A percentile compares a stretch with the other conserved stretches of the same genome.
These are phyloP conservation scores for Podospora conica DNA, from an alignment of 495 filamentous ascomycete species.

Conservation along the genomic window DNA sequence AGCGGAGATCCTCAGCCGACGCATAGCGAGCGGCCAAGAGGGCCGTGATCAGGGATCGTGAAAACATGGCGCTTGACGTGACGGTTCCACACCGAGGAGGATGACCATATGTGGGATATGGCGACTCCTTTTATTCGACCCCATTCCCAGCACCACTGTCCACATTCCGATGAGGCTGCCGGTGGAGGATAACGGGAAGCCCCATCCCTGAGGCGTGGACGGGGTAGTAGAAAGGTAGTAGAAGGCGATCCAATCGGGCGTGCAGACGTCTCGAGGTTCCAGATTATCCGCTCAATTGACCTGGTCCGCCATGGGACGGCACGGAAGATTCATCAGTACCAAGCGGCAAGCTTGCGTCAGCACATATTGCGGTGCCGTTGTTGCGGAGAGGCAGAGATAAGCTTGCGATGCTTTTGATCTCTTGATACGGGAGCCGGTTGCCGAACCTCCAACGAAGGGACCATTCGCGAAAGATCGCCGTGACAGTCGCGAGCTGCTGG, in stretches of 20 bases:
- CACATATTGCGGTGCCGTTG: background rate
- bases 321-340: background rate
- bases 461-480: background rate
- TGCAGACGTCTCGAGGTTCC: background rate
- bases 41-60: background rate
- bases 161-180: background rate
- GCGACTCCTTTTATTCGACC: background rate
- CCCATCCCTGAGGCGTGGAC: background rate
- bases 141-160: background rate
- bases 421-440: background rate
- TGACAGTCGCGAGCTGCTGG: background rate
- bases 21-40: background rate
- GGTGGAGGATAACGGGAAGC: no score
- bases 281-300: background rate
- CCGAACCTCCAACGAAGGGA: background rate
- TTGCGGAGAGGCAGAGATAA: background rate
- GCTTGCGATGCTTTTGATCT: background rate
- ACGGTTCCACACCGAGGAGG: background rate
- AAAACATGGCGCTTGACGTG: background rate
- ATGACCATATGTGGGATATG: background rate
- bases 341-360: background rate
- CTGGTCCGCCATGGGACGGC: background rate
- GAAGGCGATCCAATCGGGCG: background rate
- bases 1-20: slow-evolving; percentile 6
- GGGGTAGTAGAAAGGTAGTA: background rate